Base-by-base conservation (phyloP, 352 stramenopile species). In the Phytopythium helicoides region DNA sequence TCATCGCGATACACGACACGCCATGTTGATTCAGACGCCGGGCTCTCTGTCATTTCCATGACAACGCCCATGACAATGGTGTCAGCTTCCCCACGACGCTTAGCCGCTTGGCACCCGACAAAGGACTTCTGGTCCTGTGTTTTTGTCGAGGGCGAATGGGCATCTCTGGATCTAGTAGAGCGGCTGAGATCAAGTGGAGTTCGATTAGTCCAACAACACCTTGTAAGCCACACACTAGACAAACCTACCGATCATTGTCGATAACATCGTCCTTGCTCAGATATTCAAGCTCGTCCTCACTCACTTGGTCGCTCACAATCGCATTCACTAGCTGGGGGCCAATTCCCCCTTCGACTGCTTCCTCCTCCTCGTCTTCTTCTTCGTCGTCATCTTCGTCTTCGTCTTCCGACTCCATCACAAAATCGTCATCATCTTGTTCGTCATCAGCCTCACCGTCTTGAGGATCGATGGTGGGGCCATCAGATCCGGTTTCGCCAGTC, bases 1-100 rank as follows among this genome's bases (percentile, higher is more conserved):
- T 71, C 77, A 31, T 91, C 67, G 21, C 55, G 65, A 41, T 78
- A 91, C 28, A 87, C 66, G 28, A 86, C 71, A 26, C 74, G 76
- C 77, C 77, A 91, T 54, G 57, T 52, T 37, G 19, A 38, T 42
- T 47, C 21, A 42, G 58, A 31, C 53, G 50, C 6, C 65, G 21
- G 2, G 14, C 9, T 33, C 9, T 33, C 28, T 33, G 33, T 21
- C n/a, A 65, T 53, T 34, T 86, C 67, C 11, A 77, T 71, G 22
- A 91, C 54, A 15, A 87, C 67, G 2, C 81, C 81, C n/a, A 77
- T 59, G 55, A 85, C 61, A 9, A 83, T 38, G 19, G 56, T 35
- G 0, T 67, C 60, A 14, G 55, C 76, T 31, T 57, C 54, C 0
- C 50, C 34, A 25, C 69, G 48, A 10, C 69, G 40, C 53, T 85